Evolutionary conservation across 2,329 filamentous ascomycete species (phyloP).

Genomic region (Ascochyta pisi): DNA sequence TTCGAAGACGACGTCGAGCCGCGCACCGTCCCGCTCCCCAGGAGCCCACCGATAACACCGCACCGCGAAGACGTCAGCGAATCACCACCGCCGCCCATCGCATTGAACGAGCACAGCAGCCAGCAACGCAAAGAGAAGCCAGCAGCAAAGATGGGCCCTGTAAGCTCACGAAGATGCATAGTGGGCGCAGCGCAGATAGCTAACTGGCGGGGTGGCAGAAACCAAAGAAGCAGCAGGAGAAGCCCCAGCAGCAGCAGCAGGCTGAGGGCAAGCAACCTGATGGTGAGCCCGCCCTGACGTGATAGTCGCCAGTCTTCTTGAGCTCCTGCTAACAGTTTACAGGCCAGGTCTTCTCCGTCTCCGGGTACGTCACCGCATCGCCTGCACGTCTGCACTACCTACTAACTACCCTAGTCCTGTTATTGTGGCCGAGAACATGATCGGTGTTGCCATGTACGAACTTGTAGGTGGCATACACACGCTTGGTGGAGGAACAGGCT

Average conservation of each 20-base stretch:
- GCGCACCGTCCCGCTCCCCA: slow-evolving; percentile 45
- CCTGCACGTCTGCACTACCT: slow-evolving; percentile 22
- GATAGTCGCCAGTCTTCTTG: neutral
- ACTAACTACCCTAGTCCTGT: slow-evolving; percentile 69
- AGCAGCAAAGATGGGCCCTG: slow-evolving; percentile 47
- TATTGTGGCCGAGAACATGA: slow-evolving; percentile 97
- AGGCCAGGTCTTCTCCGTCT: slow-evolving; percentile 75
- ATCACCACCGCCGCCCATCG: slow-evolving; percentile 33
- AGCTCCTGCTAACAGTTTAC: slow-evolving; percentile 22
- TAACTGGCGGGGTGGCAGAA: slow-evolving; percentile 41
- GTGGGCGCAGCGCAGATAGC: slow-evolving; percentile 22
- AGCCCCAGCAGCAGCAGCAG: slow-evolving; percentile 41
- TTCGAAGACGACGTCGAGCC: slow-evolving; percentile 40
- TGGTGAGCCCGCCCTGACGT: slow-evolving; percentile 3
- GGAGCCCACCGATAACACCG: slow-evolving; percentile 42
- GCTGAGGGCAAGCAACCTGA: slow-evolving; percentile 54
- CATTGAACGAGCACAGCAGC: slow-evolving; percentile 27
- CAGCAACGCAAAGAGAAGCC: slow-evolving; percentile 16
- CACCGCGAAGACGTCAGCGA: slow-evolving; percentile 35
- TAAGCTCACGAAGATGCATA: slow-evolving; percentile 32
- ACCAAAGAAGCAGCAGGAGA: slow-evolving; percentile 47
- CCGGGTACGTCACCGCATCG: slow-evolving; percentile 56
- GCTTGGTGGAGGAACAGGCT: slow-evolving; percentile 8
- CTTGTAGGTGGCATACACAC: slow-evolving; percentile 65
- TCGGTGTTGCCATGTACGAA: slow-evolving; percentile 99